Percentiles rank a stretch among this genome's conserved stretches.
Evolutionary conservation across 2,329 filamentous ascomycete genomes (phyloP).

Genomic region (Cladophialophora exuberans): DNA sequence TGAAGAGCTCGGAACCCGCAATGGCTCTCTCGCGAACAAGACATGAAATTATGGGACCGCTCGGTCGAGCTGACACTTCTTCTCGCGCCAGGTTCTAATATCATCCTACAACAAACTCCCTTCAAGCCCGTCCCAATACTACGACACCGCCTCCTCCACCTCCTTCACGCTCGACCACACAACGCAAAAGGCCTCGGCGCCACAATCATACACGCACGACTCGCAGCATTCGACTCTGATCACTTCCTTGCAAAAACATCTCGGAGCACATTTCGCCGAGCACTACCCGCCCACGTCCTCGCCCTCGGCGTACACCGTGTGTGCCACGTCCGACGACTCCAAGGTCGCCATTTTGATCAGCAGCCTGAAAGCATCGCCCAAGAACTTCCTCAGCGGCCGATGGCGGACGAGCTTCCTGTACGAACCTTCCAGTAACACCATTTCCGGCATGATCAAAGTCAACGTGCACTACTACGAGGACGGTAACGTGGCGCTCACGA

Average conservation of each 20-base stretch:
- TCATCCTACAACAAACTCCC: slow-evolving; percentile 79
- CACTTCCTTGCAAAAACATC: slow-evolving; percentile 73
- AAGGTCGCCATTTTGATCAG: slow-evolving; percentile 81
- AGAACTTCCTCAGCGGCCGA: slow-evolving; percentile 98
- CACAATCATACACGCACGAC: slow-evolving; percentile 78
- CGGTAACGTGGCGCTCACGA: slow-evolving; percentile 91
- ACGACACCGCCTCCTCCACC: slow-evolving; percentile 82
- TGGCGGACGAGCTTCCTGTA: slow-evolving; percentile 90
- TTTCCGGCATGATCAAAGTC: slow-evolving; percentile 83
- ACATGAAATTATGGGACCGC: not conserved
- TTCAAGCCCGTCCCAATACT: slow-evolving; percentile 72
- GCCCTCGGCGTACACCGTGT: slow-evolving; percentile 73
- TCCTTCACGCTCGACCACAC: slow-evolving; percentile 88
- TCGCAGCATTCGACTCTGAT: slow-evolving; percentile 76
- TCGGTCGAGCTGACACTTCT: not conserved
- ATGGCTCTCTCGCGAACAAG: too few relatives aligned
- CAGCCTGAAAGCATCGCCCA: slow-evolving; percentile 95
- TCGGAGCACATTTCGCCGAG: slow-evolving; percentile 77
- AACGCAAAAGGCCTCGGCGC: slow-evolving; percentile 81
- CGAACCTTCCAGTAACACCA: slow-evolving; percentile 66
- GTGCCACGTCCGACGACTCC: slow-evolving; percentile 55
- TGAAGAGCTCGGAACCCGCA: too few relatives aligned
- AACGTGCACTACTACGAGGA: slow-evolving; percentile 99
- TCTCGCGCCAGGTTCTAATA: slow-evolving; percentile 65
- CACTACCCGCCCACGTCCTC: slow-evolving; percentile 84